These are phyloP conservation scores for Epichloe hybrida DNA, from an alignment of 2,329 filamentous ascomycete species.

Conservation along the genomic window DNA sequence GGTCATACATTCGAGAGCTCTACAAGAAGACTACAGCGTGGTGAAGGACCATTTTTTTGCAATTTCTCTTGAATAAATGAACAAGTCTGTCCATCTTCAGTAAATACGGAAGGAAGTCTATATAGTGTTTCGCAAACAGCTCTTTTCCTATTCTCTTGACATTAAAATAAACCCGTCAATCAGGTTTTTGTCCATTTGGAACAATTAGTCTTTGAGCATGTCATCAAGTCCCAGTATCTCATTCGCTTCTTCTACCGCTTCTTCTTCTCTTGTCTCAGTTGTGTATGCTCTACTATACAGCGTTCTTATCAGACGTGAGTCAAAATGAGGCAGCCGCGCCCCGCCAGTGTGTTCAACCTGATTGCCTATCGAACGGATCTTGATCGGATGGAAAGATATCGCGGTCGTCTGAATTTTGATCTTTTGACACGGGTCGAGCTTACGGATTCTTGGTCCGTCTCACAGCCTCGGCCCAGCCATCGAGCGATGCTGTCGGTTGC, in stretches of 20 bases:
- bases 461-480: slow-evolving; percentile 27
- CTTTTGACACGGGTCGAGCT: slow-evolving; percentile 21
- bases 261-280: no score
- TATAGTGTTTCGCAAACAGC: no score
- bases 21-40: slow-evolving; percentile 26
- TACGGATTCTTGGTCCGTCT: slow-evolving; percentile 23
- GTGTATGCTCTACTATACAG: background rate
- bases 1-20: slow-evolving; percentile 28
- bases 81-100: no score
- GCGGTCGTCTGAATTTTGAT: slow-evolving; percentile 18
- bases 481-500: slow-evolving; percentile 26
- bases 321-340: background rate
- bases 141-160: no score
- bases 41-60: slow-evolving; percentile 9
- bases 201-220: no score
- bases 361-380: slow-evolving; percentile 15
- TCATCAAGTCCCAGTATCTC: no score
- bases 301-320: background rate
- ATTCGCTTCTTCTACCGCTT: no score
- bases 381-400: slow-evolving; percentile 18
- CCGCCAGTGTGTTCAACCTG: background rate
- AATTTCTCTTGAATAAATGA: no score
- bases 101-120: no score
- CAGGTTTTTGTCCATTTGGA: no score
- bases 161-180: no score